Conservation (phyloP, 1,284 basidiomycete species). For the Porogramme epimiltina region DNA sequence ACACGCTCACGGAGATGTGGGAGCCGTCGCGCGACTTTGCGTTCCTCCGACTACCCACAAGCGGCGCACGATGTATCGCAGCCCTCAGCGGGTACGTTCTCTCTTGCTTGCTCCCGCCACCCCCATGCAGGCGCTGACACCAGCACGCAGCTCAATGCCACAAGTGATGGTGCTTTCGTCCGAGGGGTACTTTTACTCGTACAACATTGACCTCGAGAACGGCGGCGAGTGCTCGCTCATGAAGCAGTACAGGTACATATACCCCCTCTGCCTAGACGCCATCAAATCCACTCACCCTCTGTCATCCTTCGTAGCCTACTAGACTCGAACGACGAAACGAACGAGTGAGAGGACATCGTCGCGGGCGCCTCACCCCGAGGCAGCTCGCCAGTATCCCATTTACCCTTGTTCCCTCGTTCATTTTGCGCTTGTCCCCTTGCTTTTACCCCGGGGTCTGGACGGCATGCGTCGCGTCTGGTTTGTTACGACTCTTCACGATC, state of each 20-base stretch:
- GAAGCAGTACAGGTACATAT: slow-evolving; percentile 85
- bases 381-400: not conserved
- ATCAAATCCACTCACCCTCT: not conserved
- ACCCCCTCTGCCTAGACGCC: not conserved
- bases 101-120: not conserved
- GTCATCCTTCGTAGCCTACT: slow-evolving; percentile 8
- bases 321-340: slow-evolving; percentile 23
- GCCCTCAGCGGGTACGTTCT: slow-evolving; percentile 79
- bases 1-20: slow-evolving; percentile 94
- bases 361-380: no score
- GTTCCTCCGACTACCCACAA: slow-evolving; percentile 84
- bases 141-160: slow-evolving; percentile 75
- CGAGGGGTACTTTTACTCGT: slow-evolving; percentile 95
- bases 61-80: slow-evolving; percentile 81
- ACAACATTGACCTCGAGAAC: slow-evolving; percentile 94
- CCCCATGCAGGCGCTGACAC: no score
- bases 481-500: slow-evolving; percentile 1
- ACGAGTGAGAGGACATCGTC: slow-evolving; percentile 12
- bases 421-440: not conserved
- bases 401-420: not conserved
- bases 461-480: not conserved
- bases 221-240: slow-evolving; percentile 95
- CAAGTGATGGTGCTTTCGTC: slow-evolving; percentile 97
- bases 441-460: not conserved
- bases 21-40: slow-evolving; percentile 97